phyloP scores from a whole-genome alignment of 768 basidiomycete species.

The Punctularia strigosozonata region DNA sequence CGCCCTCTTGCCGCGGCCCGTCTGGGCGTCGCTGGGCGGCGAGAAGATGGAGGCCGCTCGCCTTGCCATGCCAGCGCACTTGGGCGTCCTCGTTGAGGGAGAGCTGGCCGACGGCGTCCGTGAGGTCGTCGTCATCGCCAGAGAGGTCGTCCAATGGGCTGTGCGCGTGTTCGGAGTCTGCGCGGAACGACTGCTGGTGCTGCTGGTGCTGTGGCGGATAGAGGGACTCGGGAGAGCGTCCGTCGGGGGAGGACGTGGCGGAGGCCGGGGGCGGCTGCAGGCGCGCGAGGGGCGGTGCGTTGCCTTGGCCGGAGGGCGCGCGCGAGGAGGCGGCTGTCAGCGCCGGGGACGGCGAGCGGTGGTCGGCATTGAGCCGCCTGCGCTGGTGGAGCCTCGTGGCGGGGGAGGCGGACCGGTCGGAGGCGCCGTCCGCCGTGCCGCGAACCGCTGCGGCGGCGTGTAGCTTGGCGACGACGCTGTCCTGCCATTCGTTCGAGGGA shows the following conservation, averaged over 20 bases:
- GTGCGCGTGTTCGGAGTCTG: too few species aligned
- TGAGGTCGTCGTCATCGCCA: slow-evolving; percentile 31
- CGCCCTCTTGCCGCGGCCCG: slow-evolving; percentile 59
- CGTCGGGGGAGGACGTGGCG: too few species aligned
- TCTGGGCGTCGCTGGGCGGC: slow-evolving; percentile 49
- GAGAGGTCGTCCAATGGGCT: slow-evolving; percentile 11
- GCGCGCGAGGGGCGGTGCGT: too few species aligned
- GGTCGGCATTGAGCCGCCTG: too few species aligned
- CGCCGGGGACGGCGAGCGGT: too few species aligned
- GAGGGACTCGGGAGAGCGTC: neutral
- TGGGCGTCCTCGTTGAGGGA: slow-evolving; percentile 82
- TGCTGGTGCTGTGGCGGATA: too few species aligned
- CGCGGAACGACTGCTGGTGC: too few species aligned
- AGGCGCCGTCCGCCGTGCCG: slow-evolving; percentile 6
- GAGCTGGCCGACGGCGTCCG: slow-evolving; percentile 73
- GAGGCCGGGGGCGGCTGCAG: too few species aligned
- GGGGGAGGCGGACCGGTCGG: too few species aligned
- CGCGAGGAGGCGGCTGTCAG: too few species aligned
- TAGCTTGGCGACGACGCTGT: slow-evolving; percentile 33
- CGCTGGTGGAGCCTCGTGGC: too few species aligned
- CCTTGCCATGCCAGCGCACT: slow-evolving; percentile 80
- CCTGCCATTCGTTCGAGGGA: slow-evolving; percentile 80
- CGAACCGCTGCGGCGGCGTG: slow-evolving; percentile 15
- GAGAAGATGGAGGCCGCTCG: slow-evolving; percentile 68
- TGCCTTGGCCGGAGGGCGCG: too few species aligned